Percentiles rank a stretch among this genome's conserved stretches.
These are phyloP conservation scores for Wilcoxina mikolae DNA, from an alignment of 495 filamentous ascomycete genomes.

Conservation along the genomic window DNA sequence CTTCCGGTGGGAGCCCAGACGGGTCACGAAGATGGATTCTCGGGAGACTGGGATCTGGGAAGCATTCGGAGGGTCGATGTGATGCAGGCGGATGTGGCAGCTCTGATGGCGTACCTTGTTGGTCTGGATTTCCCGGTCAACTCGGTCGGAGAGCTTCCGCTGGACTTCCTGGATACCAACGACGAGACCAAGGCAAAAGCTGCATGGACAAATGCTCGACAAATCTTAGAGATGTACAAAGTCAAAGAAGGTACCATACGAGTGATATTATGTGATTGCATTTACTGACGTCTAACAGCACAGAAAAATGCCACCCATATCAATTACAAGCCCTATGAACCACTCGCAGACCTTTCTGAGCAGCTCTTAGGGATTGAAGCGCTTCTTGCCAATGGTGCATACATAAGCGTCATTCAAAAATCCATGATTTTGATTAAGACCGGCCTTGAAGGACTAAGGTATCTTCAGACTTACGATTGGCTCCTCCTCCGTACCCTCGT, in stretches of 20 bases:
- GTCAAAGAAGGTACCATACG: slow-evolving; percentile 55
- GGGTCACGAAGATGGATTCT: slow-evolving; percentile 88
- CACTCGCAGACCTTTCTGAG: slow-evolving; percentile 47
- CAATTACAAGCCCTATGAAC: slow-evolving; percentile 55
- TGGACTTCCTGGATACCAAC: slow-evolving; percentile 61
- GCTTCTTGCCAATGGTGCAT: slow-evolving; percentile 50
- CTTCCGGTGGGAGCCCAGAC: slow-evolving; percentile 32
- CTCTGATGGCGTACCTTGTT: slow-evolving; percentile 90
- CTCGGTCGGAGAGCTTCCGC: slow-evolving; percentile 84
- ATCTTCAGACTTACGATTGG: slow-evolving; percentile 96
- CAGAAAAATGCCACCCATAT: slow-evolving; percentile 62
- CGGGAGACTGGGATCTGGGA: slow-evolving; percentile 72
- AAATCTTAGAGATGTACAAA: slow-evolving; percentile 91
- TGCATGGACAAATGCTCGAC: slow-evolving; percentile 66
- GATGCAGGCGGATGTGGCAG: slow-evolving; percentile 84
- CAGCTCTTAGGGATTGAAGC: slow-evolving; percentile 52
- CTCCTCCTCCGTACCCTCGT: slow-evolving; percentile 89
- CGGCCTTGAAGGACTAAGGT: slow-evolving; percentile 72
- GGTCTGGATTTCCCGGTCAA: slow-evolving; percentile 89
- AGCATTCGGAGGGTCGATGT: slow-evolving; percentile 78
- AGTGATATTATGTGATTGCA: slow-evolving; percentile 11
- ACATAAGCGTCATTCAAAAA: slow-evolving; percentile 59
- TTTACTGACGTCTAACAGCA: slow-evolving; percentile 29
- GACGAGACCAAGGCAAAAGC: slow-evolving; percentile 69
- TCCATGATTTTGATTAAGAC: slow-evolving; percentile 60